Percentiles rank a stretch among this genome's conserved stretches.
phyloP scores from a whole-genome alignment of 164 flowering plant species.

The Aristolochia contorta region DNA sequence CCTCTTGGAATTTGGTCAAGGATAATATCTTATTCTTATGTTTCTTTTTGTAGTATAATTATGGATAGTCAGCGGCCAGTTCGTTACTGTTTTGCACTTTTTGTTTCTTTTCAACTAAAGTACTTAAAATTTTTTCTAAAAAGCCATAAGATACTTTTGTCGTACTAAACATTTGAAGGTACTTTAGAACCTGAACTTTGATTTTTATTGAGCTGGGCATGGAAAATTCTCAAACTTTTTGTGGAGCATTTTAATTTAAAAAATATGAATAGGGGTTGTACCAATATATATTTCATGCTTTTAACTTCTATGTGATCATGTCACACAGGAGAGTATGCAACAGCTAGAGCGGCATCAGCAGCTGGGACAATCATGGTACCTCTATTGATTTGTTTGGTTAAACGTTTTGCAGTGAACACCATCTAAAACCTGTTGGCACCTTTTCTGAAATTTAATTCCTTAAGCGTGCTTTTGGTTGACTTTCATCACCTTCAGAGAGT shows the following conservation, averaged over 20 bases:
- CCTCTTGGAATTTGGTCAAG: no score
- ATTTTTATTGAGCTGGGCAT: no score
- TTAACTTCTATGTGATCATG: background rate
- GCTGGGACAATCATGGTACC: slow-evolving; percentile 83
- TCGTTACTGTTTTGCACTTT: background rate
- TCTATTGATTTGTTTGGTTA: background rate
- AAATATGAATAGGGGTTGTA: no score
- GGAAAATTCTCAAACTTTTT: no score
- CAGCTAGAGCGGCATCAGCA: slow-evolving; percentile 88
- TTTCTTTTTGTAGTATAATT: background rate
- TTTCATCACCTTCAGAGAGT: no score
- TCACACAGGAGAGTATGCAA: slow-evolving; percentile 78
- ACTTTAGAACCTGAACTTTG: no score
- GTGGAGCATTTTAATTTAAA: no score
- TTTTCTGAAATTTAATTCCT: no score
- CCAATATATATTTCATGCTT: background rate
- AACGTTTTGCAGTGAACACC: no score
- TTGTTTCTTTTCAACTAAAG: background rate
- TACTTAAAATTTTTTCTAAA: background rate
- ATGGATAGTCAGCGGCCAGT: background rate
- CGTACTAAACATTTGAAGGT: no score
- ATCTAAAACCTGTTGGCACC: no score
- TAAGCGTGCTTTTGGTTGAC: no score
- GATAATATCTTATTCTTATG: background rate
- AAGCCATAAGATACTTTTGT: background rate